These are phyloP conservation scores for Ophiocordyceps robertsii DNA, from an alignment of 2,329 filamentous ascomycete genomes.

Conservation along the genomic window DNA sequence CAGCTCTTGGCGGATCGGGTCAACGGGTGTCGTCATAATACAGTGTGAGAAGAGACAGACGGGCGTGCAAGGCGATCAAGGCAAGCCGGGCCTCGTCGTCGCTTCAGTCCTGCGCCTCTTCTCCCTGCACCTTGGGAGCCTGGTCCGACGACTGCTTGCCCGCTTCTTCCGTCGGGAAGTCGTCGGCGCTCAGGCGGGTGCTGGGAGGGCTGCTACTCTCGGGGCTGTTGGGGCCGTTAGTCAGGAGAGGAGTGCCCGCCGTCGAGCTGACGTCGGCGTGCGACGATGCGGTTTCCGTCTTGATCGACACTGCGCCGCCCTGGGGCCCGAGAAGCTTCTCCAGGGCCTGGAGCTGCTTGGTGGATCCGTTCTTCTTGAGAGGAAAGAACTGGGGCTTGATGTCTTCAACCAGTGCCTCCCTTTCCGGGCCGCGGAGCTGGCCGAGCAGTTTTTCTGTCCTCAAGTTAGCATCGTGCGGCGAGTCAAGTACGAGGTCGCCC, in stretches of 20 bases:
- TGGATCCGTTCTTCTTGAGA: conserved; percentile 50
- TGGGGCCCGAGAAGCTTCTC: conserved; percentile 17
- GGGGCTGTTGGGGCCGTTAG: conserved; percentile 56
- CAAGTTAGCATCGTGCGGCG: too few relatives aligned
- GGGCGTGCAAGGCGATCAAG: neutral
- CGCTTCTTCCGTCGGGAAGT: conserved; percentile 18
- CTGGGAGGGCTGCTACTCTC: conserved; percentile 54
- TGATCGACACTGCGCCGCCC: conserved; percentile 7
- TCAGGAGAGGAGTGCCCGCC: conserved; percentile 52
- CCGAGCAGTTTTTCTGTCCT: conserved; percentile 63
- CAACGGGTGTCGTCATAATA: conserved; percentile 1
- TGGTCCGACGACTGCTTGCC: conserved; percentile 10
- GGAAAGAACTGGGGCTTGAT: conserved; percentile 48
- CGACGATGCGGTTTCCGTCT: conserved; percentile 18
- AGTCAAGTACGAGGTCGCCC: too few relatives aligned
- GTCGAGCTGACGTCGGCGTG: conserved; percentile 36
- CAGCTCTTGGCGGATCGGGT: neutral
- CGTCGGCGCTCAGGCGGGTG: conserved; percentile 42
- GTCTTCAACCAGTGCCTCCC: conserved; percentile 44
- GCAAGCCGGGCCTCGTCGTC: neutral
- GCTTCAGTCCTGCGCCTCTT: neutral
- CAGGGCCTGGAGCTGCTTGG: conserved; percentile 41
- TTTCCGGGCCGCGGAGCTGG: conserved; percentile 46
- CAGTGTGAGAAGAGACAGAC: neutral
- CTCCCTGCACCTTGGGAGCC: conserved; percentile 13